Percentiles rank a stretch among this genome's conserved stretches.
These are phyloP conservation scores for Fraxinus dipetala DNA, from an alignment of 305 asterid genomes.

Conservation along the genomic window DNA sequence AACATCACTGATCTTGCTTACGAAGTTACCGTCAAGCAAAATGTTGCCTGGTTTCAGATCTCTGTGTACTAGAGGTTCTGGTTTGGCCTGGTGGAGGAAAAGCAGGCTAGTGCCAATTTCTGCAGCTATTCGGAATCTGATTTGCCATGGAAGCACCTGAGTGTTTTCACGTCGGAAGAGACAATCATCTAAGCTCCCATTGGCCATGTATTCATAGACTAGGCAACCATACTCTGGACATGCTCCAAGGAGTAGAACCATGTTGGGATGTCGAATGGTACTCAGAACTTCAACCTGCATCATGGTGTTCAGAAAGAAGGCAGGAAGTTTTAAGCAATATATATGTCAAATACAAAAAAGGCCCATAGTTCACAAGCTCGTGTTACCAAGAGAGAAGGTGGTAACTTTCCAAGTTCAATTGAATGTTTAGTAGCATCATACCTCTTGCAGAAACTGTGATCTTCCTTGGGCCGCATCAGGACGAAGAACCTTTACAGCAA, in stretches of 20 bases:
- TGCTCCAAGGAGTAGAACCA: conserved; percentile 17
- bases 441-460: conserved; percentile 21
- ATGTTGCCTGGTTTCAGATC: conserved; percentile 4
- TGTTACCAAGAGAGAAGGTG: not conserved
- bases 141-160: conserved; percentile 9
- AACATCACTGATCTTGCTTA: conserved; percentile 3
- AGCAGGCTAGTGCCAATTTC: conserved; percentile 7
- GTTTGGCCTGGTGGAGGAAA: conserved; percentile 12
- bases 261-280: conserved; percentile 7
- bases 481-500: conserved; percentile 21
- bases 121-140: conserved; percentile 13
- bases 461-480: conserved; percentile 21
- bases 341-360: not conserved
- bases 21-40: conserved; percentile 9
- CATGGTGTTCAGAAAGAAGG: not conserved
- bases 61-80: not conserved
- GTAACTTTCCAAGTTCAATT: not conserved
- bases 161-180: conserved; percentile 5
- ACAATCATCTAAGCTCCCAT: not conserved
- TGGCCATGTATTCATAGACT: not conserved
- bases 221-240: conserved; percentile 7
- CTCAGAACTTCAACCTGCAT: conserved; percentile 10
- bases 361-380: not conserved
- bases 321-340: not conserved
- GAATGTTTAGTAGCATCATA: not conserved